Conservation (phyloP, 805 yeast genomes). For the Ogataea thermomethanolica region DNA sequence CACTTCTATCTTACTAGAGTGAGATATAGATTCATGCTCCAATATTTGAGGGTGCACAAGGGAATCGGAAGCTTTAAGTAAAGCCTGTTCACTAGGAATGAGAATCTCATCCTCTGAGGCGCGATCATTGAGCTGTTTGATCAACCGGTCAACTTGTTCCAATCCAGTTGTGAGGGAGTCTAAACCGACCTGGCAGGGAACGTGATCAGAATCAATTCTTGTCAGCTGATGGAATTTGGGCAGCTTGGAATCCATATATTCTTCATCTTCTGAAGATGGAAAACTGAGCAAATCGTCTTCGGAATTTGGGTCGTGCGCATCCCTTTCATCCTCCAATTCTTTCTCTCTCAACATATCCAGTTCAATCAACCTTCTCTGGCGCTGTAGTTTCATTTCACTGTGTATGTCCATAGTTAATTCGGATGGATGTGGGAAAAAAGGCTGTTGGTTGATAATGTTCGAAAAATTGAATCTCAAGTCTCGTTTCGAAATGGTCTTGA, state of each 20-base stretch:
- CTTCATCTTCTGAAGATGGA: constrained; percentile 28
- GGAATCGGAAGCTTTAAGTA: not conserved
- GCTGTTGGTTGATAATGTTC: constrained; percentile 25
- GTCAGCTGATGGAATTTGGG: constrained; percentile 13
- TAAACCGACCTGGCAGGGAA: constrained; percentile 5
- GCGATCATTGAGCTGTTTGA: constrained; percentile 21
- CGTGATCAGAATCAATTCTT: constrained; percentile 8
- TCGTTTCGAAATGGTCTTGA: constrained; percentile 14
- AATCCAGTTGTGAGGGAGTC: constrained; percentile 27
- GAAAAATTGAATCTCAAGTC: constrained; percentile 26
- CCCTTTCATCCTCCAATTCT: constrained; percentile 18
- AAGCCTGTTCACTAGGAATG: constrained; percentile 16
- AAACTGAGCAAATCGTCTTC: constrained; percentile 22
- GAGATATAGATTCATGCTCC: no score
- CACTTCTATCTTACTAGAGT: not conserved
- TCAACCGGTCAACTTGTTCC: constrained; percentile 30
- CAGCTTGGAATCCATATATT: constrained; percentile 15
- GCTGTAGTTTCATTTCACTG: constrained; percentile 31
- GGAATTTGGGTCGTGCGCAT: constrained; percentile 6
- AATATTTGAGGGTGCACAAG: no score
- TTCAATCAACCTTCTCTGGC: constrained; percentile 30
- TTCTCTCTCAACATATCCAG: constrained; percentile 22
- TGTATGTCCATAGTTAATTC: constrained; percentile 23
- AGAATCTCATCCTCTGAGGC: constrained; percentile 19
- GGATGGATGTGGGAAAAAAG: constrained; percentile 25